Evolutionary conservation across 2,329 filamentous ascomycete species (phyloP).

Genomic region (Epichloe festucae): DNA sequence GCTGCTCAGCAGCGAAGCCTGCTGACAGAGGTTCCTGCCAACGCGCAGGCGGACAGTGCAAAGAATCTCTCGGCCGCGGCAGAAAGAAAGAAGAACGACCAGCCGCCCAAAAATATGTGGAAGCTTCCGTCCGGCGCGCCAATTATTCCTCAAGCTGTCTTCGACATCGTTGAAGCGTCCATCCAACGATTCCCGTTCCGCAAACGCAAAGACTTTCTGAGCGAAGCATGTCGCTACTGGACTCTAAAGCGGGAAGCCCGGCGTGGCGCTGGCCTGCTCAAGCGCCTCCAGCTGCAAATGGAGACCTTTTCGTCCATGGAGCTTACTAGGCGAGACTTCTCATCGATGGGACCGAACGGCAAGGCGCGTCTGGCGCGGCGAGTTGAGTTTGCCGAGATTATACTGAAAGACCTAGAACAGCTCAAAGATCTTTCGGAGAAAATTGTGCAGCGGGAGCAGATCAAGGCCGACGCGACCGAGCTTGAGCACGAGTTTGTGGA

Average conservation of each 20-base stretch:
- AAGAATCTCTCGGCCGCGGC: constrained; percentile 65
- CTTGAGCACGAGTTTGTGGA: constrained; percentile 71
- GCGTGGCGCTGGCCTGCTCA: constrained; percentile 79
- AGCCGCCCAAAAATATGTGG: constrained; percentile 44
- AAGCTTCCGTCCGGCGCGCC: constrained; percentile 89
- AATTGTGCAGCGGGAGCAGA: constrained; percentile 61
- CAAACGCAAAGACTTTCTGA: constrained; percentile 83
- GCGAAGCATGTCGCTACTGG: constrained; percentile 94
- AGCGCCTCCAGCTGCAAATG: constrained; percentile 85
- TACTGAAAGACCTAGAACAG: constrained; percentile 65
- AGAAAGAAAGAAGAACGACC: constrained; percentile 59
- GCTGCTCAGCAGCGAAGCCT: constrained; percentile 58
- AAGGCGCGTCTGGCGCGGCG: constrained; percentile 64
- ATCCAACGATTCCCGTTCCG: constrained; percentile 67
- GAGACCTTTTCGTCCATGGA: constrained; percentile 97
- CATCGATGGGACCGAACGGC: constrained; percentile 82
- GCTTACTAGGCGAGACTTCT: constrained; percentile 86
- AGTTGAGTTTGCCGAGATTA: constrained; percentile 72
- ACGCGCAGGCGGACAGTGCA: constrained; percentile 73
- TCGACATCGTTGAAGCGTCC: constrained; percentile 72
- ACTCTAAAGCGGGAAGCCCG: constrained; percentile 90
- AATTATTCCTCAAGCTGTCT: constrained; percentile 80
- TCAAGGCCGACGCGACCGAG: constrained; percentile 65
- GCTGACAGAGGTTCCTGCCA: constrained; percentile 55
- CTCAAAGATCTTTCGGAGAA: constrained; percentile 57